These are phyloP conservation scores for Botryotinia globosa DNA, from an alignment of 2,329 filamentous ascomycete species.

Conservation along the genomic window DNA sequence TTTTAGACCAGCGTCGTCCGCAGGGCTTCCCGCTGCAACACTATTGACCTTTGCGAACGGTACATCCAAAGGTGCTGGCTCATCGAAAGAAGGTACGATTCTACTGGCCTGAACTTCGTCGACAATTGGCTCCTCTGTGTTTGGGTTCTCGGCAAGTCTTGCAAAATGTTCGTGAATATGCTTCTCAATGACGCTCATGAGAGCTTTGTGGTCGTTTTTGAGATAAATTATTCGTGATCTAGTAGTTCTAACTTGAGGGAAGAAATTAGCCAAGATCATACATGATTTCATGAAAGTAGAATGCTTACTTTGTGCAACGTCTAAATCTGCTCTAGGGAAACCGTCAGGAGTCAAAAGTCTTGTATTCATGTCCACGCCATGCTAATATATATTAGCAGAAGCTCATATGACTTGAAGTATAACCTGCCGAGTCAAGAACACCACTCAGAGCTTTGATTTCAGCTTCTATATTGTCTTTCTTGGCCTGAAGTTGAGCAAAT, in stretches of 20 bases:
- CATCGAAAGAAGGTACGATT: conserved; percentile 40
- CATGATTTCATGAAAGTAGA: background rate
- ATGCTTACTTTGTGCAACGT: conserved; percentile 82
- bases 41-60: conserved; percentile 90
- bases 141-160: conserved; percentile 49
- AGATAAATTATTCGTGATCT: conserved; percentile 84
- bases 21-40: conserved; percentile 75
- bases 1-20: conserved; percentile 76
- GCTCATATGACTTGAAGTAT: background rate
- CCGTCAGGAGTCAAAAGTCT: conserved; percentile 83
- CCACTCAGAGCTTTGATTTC: conserved; percentile 82
- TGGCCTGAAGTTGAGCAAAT: conserved; percentile 74
- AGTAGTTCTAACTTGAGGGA: conserved; percentile 75
- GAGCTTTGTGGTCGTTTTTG: conserved; percentile 86
- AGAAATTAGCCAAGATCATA: background rate
- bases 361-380: conserved; percentile 91
- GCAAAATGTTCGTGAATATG: conserved; percentile 89
- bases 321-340: conserved; percentile 88
- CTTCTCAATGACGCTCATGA: conserved; percentile 82
- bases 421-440: conserved; percentile 80
- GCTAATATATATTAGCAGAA: conserved; percentile 50
- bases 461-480: conserved; percentile 80
- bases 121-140: conserved; percentile 31
- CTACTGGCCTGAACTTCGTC: conserved; percentile 28
- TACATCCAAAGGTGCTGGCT: conserved; percentile 45